Evolutionary conservation across 2,329 filamentous ascomycete species (phyloP), one percentile per base, ranked within the genome.

Genomic region (Massarina eburnea): DNA sequence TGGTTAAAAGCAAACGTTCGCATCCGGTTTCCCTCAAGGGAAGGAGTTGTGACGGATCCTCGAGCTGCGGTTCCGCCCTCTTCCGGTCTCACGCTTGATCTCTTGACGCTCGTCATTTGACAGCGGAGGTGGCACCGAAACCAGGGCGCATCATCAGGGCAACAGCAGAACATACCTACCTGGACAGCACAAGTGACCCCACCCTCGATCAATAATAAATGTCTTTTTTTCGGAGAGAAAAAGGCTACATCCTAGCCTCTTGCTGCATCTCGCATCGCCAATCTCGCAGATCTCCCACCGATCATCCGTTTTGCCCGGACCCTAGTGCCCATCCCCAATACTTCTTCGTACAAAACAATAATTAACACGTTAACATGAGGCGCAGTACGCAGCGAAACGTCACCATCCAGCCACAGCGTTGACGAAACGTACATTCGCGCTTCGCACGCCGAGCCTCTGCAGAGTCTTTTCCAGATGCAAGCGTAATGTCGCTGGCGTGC

Each of bases 391-490:
- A 37, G 3, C 12, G 18, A 14, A 43, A 37, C 47, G 34, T 43
- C 43, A 46, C 30, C 43, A 34, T n/a, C 41, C 42, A 42, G 41
- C 46, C 37, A 27, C 45, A 40, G 39, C 3, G 39, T 39, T 26
- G 36, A 43, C 35, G 35, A 43, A 19, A 18, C 34, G 22, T 12
- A 33, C 21, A 39, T 30, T 19, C 10, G 41, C 21, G n/a, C 12
- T 6, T 14, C 6, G 27, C n/a, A 14, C 7, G 27, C 12, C 27
- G 27, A 30, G 27, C 27, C 12, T 10, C 10, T 6, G 10, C 24
- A 10, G 10, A 26, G 7, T 26, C 24, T 26, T 6, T 7, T 7
- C 7, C 10, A 26, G 10, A 26, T n/a, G 24, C 6, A 26, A 26
- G 7, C 24, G 10, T 7, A 6, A 10, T 7, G 24, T 26, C 24